Base-by-base conservation (phyloP, 208 protist species). In the Trypanosomatidae sp. region DNA sequence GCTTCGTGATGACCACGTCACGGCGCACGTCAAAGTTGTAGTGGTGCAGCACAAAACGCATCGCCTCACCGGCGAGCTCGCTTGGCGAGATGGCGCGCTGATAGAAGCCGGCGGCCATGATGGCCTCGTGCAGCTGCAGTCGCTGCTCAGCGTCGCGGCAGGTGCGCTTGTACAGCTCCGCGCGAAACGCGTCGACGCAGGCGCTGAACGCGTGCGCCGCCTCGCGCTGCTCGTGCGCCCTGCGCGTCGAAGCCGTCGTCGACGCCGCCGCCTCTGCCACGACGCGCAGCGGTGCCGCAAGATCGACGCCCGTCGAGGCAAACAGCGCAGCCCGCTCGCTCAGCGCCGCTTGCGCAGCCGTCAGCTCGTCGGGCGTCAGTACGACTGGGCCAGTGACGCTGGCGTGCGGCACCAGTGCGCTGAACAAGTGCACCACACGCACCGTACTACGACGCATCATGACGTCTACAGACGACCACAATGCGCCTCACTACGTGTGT, bases 21-120 rank as follows among this genome's bases (percentile, higher is more conserved):
- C 85, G 85, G 23, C 85, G 85, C 11, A 94, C 61, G 54, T 90
- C 80, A 52, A 90, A 90, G 49, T 90, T 90, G 66, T 83, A 94
- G 64, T 94, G 85, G 45, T 90, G 74, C 13, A 90, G 45, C 13
- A 88, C 75, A 64, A 88, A 94, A 18, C 85, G 67, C 23, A 74
- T 67, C 10, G 47, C 53, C 54, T 90, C 80, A 15, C 79, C 80
- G 26, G 84, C 68, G 5, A 90, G 62, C 22, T 73, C 61, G n/a
- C 51, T 88, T 0, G 54, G 38, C 41, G 52, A 79, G 19, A 75
- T 68, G 11, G 61, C 60, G 6, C 80, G 66, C 30, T 74, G 61
- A 52, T 93, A 90, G 54, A 84, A 93, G 23, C 85, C 85, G 2
- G 72, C 71, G 6, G 72, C 85, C 85, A 93, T 93, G 48, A 93